Evolutionary conservation across 495 filamentous ascomycete species (phyloP).

Genomic region (Xylaria intraflava): DNA sequence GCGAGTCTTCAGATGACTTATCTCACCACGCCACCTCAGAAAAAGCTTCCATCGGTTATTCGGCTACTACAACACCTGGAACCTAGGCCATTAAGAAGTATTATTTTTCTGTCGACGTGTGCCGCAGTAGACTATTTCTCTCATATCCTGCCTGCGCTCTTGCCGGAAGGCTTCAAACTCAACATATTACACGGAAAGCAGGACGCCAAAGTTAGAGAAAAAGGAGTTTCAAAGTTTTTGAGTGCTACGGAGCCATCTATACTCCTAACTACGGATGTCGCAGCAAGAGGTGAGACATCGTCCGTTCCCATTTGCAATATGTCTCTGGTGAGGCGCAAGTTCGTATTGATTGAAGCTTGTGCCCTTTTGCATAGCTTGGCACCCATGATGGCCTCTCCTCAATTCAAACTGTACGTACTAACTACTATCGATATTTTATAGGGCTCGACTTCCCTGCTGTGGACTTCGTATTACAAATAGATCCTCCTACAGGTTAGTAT

Average conservation of each 20-base stretch:
- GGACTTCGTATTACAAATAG: conserved; percentile 88
- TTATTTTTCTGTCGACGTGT: conserved; percentile 90
- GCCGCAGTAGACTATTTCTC: conserved; percentile 92
- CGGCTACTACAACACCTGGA: conserved; percentile 62
- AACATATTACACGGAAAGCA: conserved; percentile 89
- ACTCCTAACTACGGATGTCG: conserved; percentile 81
- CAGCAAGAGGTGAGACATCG: conserved; percentile 17
- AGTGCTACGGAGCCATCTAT: conserved; percentile 62
- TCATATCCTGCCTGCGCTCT: conserved; percentile 60
- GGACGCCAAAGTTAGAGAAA: conserved; percentile 65
- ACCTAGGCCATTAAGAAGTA: conserved; percentile 73
- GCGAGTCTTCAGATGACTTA: conserved; percentile 89
- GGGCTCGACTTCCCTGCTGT: conserved; percentile 93
- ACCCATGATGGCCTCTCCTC: neutral
- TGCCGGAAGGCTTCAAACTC: conserved; percentile 57
- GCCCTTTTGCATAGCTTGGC: neutral
- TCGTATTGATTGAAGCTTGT: neutral
- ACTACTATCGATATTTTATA: conserved; percentile 54
- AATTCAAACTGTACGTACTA: conserved; percentile 18
- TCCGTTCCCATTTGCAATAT: neutral
- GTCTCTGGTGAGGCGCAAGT: neutral
- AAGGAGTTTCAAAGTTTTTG: conserved; percentile 74
- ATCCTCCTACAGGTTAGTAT: conserved; percentile 53
- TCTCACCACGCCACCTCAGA: conserved; percentile 60
- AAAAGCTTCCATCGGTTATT: conserved; percentile 68